Percentiles rank a stretch among this genome's conserved stretches.
phyloP scores from a whole-genome alignment of 1,139 yeast genomes.

The Nadsonia commutata region DNA sequence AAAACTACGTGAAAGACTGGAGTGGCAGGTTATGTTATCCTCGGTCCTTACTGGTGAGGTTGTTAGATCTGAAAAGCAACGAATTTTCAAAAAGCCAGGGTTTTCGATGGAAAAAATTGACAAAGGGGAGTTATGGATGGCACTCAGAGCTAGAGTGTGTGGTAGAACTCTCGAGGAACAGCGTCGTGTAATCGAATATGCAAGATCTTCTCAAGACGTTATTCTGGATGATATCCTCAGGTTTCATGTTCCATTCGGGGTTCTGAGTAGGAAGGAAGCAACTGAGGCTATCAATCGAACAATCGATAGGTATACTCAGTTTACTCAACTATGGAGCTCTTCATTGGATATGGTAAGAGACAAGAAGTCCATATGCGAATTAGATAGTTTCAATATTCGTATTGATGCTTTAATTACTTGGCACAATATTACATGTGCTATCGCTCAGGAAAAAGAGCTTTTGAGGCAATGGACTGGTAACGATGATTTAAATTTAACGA shows the following conservation, averaged over 20 bases:
- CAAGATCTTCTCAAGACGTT: conserved; percentile 60
- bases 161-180: conserved; percentile 79
- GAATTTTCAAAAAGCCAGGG: conserved; percentile 27
- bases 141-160: conserved; percentile 62
- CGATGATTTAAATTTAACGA: conserved; percentile 49
- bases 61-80: conserved; percentile 77
- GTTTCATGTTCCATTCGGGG: conserved; percentile 38
- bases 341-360: neutral
- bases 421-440: conserved; percentile 62
- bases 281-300: conserved; percentile 38
- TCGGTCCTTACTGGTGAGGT: conserved; percentile 92
- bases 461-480: conserved; percentile 67
- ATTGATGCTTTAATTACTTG: conserved; percentile 75
- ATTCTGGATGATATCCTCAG: conserved; percentile 56
- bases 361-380: conserved; percentile 52
- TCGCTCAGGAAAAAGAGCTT: conserved; percentile 42
- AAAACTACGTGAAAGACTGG: conserved; percentile 62
- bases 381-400: conserved; percentile 54
- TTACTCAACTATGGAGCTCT: conserved; percentile 72
- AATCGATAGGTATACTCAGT: conserved; percentile 48
- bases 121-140: conserved; percentile 69
- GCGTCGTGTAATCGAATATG: conserved; percentile 49
- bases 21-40: conserved; percentile 92
- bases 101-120: conserved; percentile 11
- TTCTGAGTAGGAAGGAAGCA: conserved; percentile 17